Conservation (phyloP, 192 early-diverging fungal genomes). For the Umbelopsis isabellina region DNA sequence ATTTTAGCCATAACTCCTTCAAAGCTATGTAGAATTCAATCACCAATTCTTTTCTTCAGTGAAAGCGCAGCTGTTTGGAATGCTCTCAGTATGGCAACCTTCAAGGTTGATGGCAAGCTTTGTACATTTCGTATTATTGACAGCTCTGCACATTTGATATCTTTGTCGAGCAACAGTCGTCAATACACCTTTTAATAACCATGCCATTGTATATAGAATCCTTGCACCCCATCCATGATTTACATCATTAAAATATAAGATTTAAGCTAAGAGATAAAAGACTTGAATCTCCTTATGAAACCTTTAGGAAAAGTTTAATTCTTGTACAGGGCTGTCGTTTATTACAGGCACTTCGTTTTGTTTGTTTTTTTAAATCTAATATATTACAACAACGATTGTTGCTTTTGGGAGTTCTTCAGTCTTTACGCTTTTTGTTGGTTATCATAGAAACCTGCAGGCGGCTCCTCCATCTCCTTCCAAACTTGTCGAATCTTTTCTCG, state of each 20-base stretch:
- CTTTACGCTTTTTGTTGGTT: neutral
- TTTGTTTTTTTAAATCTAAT: slow-evolving; percentile 19
- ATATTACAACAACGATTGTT: neutral
- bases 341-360: neutral
- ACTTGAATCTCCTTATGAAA: too few species aligned
- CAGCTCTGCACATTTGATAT: slow-evolving; percentile 32
- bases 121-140: slow-evolving; percentile 31
- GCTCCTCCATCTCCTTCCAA: slow-evolving; percentile 60
- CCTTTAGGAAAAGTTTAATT: too few species aligned
- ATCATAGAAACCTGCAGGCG: slow-evolving; percentile 29
- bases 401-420: neutral
- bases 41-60: slow-evolving; percentile 9
- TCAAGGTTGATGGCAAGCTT: slow-evolving; percentile 20
- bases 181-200: neutral
- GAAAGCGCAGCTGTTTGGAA: slow-evolving; percentile 32
- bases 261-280: too few species aligned
- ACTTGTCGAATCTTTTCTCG: slow-evolving; percentile 48
- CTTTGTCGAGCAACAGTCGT: slow-evolving; percentile 24
- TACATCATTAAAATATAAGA: too few species aligned
- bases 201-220: too few species aligned
- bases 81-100: slow-evolving; percentile 27
- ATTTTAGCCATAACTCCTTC: neutral
- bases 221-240: too few species aligned
- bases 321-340: slow-evolving; percentile 9
- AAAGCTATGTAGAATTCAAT: neutral